Evolutionary conservation across 108 stramenopile genomes (phyloP).

Genomic region (Halocafeteria seosinensis): DNA sequence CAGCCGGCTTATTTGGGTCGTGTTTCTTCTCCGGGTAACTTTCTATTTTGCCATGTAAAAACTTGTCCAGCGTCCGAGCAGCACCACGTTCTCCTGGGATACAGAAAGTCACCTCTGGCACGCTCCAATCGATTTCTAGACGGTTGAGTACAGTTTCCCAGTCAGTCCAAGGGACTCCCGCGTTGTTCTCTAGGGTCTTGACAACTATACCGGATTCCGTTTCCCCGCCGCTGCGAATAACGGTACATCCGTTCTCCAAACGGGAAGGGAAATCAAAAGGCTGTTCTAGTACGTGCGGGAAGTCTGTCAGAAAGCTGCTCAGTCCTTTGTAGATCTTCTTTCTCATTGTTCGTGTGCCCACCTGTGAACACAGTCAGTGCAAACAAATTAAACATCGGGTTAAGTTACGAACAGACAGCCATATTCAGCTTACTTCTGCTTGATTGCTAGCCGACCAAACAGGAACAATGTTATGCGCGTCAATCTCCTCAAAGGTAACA

Average conservation of each 20-base stretch:
- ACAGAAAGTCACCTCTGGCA: not conserved
- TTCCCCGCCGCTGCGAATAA: no score
- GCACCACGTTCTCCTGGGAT: not conserved
- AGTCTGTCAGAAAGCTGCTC: conserved; percentile 43
- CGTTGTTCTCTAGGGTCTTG: no score
- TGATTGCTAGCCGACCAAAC: conserved; percentile 50
- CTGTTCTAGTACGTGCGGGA: conserved; percentile 34
- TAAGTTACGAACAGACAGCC: no score
- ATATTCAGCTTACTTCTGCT: not conserved
- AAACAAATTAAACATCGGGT: no score
- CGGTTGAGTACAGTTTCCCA: not conserved
- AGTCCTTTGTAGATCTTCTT: conserved; percentile 63
- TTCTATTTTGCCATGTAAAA: conserved; percentile 35
- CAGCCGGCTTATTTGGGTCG: conserved; percentile 60
- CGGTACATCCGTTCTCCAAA: not conserved
- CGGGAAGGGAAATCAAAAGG: not conserved
- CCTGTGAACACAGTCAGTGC: no score
- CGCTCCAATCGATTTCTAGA: not conserved
- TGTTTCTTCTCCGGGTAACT: conserved; percentile 60
- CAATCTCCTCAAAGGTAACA: conserved; percentile 65
- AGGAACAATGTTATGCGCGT: conserved; percentile 93
- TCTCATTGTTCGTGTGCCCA: conserved; percentile 72
- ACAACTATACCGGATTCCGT: no score
- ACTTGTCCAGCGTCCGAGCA: conserved; percentile 47
- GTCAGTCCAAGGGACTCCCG: not conserved